Evolutionary conservation across 768 basidiomycete species (phyloP).

Genomic region (Kwoniella botswanensis): DNA sequence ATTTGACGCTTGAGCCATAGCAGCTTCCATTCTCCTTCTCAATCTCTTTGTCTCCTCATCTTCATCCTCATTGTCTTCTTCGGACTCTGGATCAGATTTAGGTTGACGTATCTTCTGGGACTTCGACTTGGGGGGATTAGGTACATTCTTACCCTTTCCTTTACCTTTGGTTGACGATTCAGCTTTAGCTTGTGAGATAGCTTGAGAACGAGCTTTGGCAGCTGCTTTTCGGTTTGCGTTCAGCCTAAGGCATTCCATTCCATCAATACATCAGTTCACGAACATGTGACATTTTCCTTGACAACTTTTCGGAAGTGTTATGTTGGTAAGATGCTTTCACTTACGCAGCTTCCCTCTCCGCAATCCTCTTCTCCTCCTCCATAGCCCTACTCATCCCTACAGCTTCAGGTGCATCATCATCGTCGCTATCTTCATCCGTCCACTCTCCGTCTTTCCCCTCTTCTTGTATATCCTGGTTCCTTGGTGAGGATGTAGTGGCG

Average conservation of each 20-base stretch:
- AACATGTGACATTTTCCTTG: neutral
- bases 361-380: conserved; percentile 10
- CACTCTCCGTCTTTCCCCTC: conserved; percentile 15
- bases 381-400: conserved; percentile 26
- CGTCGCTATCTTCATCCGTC: conserved; percentile 24
- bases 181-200: conserved; percentile 23
- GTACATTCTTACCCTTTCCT: conserved; percentile 22
- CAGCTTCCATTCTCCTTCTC: conserved; percentile 32
- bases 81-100: conserved; percentile 11
- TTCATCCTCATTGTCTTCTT: conserved; percentile 28
- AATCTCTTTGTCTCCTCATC: conserved; percentile 24
- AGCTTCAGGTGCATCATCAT: conserved; percentile 39
- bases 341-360: conserved; percentile 20
- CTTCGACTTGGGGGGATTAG: conserved; percentile 19
- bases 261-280: neutral
- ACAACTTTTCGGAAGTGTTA: neutral
- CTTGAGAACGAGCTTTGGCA: conserved; percentile 25
- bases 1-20: conserved; percentile 38
- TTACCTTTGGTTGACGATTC: conserved; percentile 1
- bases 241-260: neutral
- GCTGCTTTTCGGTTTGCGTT: conserved; percentile 10
- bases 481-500: neutral
- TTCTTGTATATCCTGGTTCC: neutral
- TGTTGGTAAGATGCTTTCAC: neutral
- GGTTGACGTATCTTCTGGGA: neutral